Conservation (phyloP, 1,139 yeast species). For the Chernovozyma aurita region DNA sequence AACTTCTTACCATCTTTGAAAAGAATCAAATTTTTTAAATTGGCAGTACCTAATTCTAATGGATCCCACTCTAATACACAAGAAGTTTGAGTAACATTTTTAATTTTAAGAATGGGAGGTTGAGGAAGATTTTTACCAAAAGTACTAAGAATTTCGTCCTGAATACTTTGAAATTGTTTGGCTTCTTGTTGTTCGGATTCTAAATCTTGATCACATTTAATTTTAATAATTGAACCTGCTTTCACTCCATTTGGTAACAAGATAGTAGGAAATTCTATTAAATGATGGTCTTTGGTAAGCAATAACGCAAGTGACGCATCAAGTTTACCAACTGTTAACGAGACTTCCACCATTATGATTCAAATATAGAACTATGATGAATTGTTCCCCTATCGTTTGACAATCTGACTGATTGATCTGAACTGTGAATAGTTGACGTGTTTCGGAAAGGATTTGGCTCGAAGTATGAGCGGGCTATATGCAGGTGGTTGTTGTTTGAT, state of each 20-base stretch:
- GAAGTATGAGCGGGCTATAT: too few relatives aligned
- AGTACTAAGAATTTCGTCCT: constrained; percentile 64
- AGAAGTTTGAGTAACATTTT: constrained; percentile 88
- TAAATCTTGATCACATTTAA: constrained; percentile 78
- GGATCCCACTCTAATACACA: constrained; percentile 95
- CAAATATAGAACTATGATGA: too few relatives aligned
- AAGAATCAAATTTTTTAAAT: constrained; percentile 68
- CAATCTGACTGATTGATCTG: too few relatives aligned
- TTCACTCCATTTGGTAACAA: constrained; percentile 84
- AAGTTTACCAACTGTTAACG: constrained; percentile 90
- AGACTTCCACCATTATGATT: constrained; percentile 79
- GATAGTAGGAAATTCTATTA: constrained; percentile 93
- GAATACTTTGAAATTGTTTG: constrained; percentile 56
- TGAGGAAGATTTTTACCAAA: constrained; percentile 76
- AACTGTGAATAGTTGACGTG: background rate
- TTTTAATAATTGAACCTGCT: constrained; percentile 91
- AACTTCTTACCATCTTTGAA: constrained; percentile 77
- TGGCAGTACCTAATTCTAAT: constrained; percentile 78
- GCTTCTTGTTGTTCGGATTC: constrained; percentile 62
- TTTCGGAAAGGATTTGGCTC: background rate
- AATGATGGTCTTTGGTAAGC: constrained; percentile 87
- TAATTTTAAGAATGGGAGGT: constrained; percentile 63
- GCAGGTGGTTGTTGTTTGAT: too few relatives aligned
- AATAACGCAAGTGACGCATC: constrained; percentile 92
- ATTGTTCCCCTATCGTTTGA: too few relatives aligned